Conservation (phyloP, 129 eudicot species). For the Tanacetum coccineum region DNA sequence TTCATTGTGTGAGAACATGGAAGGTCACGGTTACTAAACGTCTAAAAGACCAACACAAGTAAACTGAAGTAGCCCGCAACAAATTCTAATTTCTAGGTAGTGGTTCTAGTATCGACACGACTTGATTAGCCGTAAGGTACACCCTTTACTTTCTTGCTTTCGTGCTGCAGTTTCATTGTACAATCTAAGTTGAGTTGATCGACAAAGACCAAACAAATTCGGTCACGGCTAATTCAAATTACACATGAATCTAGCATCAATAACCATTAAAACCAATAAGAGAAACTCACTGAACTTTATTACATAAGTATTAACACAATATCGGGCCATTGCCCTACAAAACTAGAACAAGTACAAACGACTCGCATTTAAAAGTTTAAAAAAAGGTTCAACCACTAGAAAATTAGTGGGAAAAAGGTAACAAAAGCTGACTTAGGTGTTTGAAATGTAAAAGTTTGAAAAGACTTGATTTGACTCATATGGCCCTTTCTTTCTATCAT, state of each 20-base stretch:
- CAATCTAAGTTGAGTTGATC: background rate
- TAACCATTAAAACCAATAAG: background rate
- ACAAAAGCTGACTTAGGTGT: slow-evolving; percentile 36
- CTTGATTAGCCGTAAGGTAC: background rate
- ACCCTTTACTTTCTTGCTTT: background rate
- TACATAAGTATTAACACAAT: slow-evolving; percentile 20
- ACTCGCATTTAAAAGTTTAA: slow-evolving; percentile 16
- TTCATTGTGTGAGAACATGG: too few relatives aligned
- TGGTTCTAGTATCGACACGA: background rate
- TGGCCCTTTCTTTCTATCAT: slow-evolving; percentile 33
- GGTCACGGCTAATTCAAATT: background rate
- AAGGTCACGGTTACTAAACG: too few relatives aligned
- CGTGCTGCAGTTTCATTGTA: too few relatives aligned
- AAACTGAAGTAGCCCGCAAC: too few relatives aligned
- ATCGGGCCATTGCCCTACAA: slow-evolving; percentile 25
- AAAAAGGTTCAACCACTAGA: slow-evolving; percentile 23
- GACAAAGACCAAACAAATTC: background rate
- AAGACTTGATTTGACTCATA: slow-evolving; percentile 49
- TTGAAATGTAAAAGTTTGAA: slow-evolving; percentile 26
- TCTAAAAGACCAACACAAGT: too few relatives aligned
- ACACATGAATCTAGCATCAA: background rate
- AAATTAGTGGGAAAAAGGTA: slow-evolving; percentile 26
- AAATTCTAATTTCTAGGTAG: background rate
- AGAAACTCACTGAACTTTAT: slow-evolving; percentile 19
- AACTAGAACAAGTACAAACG: slow-evolving; percentile 20